Evolutionary conservation across 225 moss, liverwort and hornwort species (phyloP), one percentile per base, ranked within the genome.

Genomic region (Lunularia cruciata): DNA sequence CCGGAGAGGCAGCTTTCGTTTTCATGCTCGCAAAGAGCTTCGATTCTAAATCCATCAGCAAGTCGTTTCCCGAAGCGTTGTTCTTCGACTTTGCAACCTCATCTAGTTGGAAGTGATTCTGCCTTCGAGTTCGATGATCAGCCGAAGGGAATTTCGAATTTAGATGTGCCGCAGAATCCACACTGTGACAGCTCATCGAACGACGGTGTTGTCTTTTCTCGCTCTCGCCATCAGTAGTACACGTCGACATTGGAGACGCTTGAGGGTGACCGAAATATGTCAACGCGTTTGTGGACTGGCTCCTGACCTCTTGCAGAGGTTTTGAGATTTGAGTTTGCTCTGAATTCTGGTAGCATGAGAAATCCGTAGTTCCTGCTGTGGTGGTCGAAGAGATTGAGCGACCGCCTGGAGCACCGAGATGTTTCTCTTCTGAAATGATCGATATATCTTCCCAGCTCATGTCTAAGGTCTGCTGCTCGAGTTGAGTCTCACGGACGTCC

Each of bases 41-140:
- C 37, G 15, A 69, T 63, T 76, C 69, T 27, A 56, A 76, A 43
- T 70, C 46, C 19, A 47, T 28, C 20, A 64, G 47, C 33, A 56
- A 25, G n/a, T n/a, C n/a, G n/a, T n/a, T n/a, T 9, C 34, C 23
- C 28, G 76, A 75, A 52, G 53, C 68, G 53, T 69, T 60, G 25
- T 55, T 63, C n/a, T n/a, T n/a, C 4, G 69, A 8, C n/a, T n/a
- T 53, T 28, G 48, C 16, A 19, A 27, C 11, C 5, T 31, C 25
- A 19, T 46, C 40, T 39, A 5, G 2, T 43, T 39, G 25, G 38
- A 40, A 40, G 13, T 8, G 40, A 22, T 26, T 39, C 11, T 39
- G 38, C 28, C 8, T 18, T 36, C 43, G 32, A 31, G 28, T 25
- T 54, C 27, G 26, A 9, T 57, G 32, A 7, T 57, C 14, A 0